Conservation (phyloP, 2,329 filamentous ascomycete species). For the Colletotrichum echinochloae region DNA sequence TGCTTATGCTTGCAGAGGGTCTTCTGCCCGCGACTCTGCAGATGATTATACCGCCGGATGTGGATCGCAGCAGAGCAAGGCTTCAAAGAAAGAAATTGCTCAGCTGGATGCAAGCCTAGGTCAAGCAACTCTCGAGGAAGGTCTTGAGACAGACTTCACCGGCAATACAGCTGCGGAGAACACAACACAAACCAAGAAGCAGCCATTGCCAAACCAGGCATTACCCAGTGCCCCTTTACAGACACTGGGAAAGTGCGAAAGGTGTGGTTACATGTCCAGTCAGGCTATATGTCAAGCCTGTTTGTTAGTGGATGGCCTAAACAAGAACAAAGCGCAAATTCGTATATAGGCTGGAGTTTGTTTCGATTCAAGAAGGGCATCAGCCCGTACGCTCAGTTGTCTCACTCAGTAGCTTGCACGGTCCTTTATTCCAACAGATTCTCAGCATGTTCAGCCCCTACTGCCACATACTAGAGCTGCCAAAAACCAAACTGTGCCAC, state of each 20-base stretch:
- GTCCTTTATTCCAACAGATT: neutral
- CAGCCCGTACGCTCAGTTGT: neutral
- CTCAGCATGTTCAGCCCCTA: neutral
- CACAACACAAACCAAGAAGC: neutral
- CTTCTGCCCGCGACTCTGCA: slow-evolving; percentile 48
- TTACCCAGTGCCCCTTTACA: slow-evolving; percentile 59
- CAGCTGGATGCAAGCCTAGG: slow-evolving; percentile 81
- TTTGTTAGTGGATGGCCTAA: slow-evolving; percentile 87
- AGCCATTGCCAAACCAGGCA: neutral
- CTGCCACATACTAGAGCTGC: neutral
- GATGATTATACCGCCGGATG: slow-evolving; percentile 66
- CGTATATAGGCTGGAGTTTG: slow-evolving; percentile 56
- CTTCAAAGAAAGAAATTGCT: slow-evolving; percentile 81
- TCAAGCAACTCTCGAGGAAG: slow-evolving; percentile 70
- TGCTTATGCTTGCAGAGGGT: slow-evolving; percentile 56
- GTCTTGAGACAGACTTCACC: slow-evolving; percentile 76
- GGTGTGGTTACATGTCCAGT: slow-evolving; percentile 95
- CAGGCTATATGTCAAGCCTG: slow-evolving; percentile 96
- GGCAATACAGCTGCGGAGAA: neutral
- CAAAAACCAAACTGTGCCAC: neutral
- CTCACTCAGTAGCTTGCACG: neutral
- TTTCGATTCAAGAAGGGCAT: neutral
- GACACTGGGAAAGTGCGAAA: slow-evolving; percentile 83
- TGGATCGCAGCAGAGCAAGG: slow-evolving; percentile 67
- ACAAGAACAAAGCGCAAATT: slow-evolving; percentile 78